Conservation (phyloP, 2,329 filamentous ascomycete species). For the Fusarium sp. region DNA sequence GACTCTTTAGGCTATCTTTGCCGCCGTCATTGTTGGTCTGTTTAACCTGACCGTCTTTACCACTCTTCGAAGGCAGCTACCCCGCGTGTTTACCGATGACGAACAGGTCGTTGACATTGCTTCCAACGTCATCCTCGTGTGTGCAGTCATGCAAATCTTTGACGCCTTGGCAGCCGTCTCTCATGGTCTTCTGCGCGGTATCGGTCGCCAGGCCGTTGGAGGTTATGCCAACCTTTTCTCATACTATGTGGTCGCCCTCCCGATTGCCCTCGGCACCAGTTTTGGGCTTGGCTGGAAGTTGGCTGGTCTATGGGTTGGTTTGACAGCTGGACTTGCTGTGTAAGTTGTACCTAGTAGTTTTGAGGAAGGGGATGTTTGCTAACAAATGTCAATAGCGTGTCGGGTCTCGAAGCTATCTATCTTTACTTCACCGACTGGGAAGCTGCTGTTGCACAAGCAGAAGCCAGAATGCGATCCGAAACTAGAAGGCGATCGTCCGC, state of each 20-base stretch:
- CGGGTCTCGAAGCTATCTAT: constrained; percentile 39
- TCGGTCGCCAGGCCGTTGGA: constrained; percentile 88
- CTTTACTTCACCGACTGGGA: constrained; percentile 45
- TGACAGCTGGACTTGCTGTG: constrained; percentile 78
- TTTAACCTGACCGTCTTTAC: constrained; percentile 81
- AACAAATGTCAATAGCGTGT: constrained; percentile 26
- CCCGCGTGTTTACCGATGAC: constrained; percentile 80
- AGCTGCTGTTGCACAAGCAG: constrained; percentile 42
- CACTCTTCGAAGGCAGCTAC: constrained; percentile 77
- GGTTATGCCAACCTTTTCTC: constrained; percentile 87
- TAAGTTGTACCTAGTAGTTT: constrained; percentile 53
- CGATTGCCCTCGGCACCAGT: constrained; percentile 81
- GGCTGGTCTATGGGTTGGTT: constrained; percentile 84
- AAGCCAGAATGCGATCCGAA: constrained; percentile 43
- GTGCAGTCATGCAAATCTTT: constrained; percentile 90
- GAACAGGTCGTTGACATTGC: constrained; percentile 76
- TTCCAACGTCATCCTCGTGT: constrained; percentile 79
- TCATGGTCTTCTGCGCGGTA: constrained; percentile 85
- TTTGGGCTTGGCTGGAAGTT: constrained; percentile 84
- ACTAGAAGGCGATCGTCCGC: constrained; percentile 31
- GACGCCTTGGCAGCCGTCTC: constrained; percentile 84
- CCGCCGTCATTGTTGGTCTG: constrained; percentile 77
- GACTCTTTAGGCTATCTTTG: constrained; percentile 65
- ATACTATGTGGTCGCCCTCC: constrained; percentile 90
- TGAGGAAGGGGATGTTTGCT: background rate